Percentiles rank a stretch among this genome's conserved stretches.
Conservation (phyloP, 2,329 filamentous ascomycete genomes). For the Cladosporium sp. region DNA sequence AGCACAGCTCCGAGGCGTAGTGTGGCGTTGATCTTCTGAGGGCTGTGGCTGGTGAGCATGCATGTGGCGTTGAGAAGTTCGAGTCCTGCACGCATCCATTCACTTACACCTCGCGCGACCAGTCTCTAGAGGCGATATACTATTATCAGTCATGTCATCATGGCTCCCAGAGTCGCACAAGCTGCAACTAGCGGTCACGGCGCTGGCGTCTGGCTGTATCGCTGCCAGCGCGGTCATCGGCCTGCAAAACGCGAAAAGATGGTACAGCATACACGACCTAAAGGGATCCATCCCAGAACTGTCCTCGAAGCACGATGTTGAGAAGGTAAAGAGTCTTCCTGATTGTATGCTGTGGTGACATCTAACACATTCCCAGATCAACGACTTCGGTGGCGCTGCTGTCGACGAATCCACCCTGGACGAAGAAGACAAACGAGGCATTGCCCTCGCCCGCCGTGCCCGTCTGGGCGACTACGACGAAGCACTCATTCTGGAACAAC, state of each 20-base stretch:
- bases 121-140: background rate
- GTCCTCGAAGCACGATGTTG: constrained; percentile 51
- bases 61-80: background rate
- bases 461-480: constrained; percentile 66
- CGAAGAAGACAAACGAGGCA: constrained; percentile 59
- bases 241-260: constrained; percentile 56
- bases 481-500: constrained; percentile 88
- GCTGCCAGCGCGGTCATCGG: constrained; percentile 57
- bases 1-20: constrained; percentile 1
- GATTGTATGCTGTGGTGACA: background rate
- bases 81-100: background rate
- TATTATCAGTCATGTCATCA: constrained; percentile 40
- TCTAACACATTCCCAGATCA: constrained; percentile 51
- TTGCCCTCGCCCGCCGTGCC: constrained; percentile 59
- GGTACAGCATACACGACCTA: constrained; percentile 56
- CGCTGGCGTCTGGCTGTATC: constrained; percentile 55
- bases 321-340: constrained; percentile 44
- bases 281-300: constrained; percentile 63
- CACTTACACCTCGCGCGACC: background rate
- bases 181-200: constrained; percentile 69
- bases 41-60: background rate
- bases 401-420: constrained; percentile 39
- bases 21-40: background rate
- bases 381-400: constrained; percentile 59
- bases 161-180: constrained; percentile 51